Base-by-base conservation (phyloP, 176 grass and related monocot species). In the Secale cereale region DNA sequence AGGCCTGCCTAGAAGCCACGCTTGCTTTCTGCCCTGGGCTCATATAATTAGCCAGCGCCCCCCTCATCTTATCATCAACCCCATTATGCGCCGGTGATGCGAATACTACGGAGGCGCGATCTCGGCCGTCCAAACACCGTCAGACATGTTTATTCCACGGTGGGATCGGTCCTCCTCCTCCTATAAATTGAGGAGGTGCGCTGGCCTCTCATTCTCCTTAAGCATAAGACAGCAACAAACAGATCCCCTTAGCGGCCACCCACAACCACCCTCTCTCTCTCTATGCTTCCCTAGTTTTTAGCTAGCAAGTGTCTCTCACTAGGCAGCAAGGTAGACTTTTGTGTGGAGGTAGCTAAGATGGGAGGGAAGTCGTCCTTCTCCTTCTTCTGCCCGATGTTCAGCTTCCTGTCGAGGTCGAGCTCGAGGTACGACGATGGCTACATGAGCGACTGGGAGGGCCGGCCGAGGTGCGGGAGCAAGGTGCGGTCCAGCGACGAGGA, bases 401-500 rank as follows among this genome's bases (percentile, higher is more conserved):
- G 92, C 80, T 94, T 92, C 82, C 43, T 86, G 22, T 81, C 80
- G 73, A 92, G 85, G 85, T 87, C 87, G 7, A 35, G 77, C 16
- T 52, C 48, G 46, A 78, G 87, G 33, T 89, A 92, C 70, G 92
- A 92, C 35, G 90, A 94, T 23, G 92, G 85, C 14, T 81, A 74
- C 70, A 83, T 74, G 90, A 86, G 81, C 81, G 89, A 87, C 68
- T 87, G 89, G 85, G 89, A 86, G 59, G 7, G 10, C 75, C 27
- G 70, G 29, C 25, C 73, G 16, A 82, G 66, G 79, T 77, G 77
- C 77, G 85, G 78, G 59, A 82, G 85, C 60, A 95, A 95, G 90
- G 81, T 92, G 74, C 50, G 90, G 4, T 89, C 85, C 9, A 95
- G 93, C 86, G 90, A 95, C 69, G 90, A 95, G 64, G 93, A 95